Conservation (phyloP, 306 rosid species). For the Ziziphus jujuba region DNA sequence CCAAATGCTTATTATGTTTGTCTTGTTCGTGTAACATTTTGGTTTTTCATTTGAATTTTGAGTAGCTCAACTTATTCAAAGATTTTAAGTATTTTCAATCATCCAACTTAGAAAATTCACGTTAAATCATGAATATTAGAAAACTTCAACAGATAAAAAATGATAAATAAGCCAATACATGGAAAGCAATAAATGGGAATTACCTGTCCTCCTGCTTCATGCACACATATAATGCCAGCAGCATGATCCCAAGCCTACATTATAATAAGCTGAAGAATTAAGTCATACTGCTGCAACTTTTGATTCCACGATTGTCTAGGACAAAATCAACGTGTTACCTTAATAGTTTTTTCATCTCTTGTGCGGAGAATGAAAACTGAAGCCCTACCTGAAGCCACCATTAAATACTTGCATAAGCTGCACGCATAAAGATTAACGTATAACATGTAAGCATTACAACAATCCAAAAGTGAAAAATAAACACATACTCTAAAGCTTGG, state of each 20-base stretch:
- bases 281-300: background rate
- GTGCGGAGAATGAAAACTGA: slow-evolving; percentile 35
- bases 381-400: slow-evolving; percentile 57
- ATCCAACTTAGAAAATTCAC: background rate
- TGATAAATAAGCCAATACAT: background rate
- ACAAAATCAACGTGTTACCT: slow-evolving; percentile 28
- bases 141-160: background rate
- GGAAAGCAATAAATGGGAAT: background rate
- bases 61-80: background rate
- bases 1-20: background rate
- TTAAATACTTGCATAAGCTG: slow-evolving; percentile 61
- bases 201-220: slow-evolving; percentile 48
- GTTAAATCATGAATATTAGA: background rate
- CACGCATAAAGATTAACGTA: slow-evolving; percentile 12
- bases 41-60: background rate
- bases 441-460: background rate
- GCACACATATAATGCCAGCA: slow-evolving; percentile 58
- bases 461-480: background rate
- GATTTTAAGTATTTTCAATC: background rate
- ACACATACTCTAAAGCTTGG: too few relatives aligned
- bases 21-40: background rate
- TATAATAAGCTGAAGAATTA: background rate
- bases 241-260: slow-evolving; percentile 63
- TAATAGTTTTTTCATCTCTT: slow-evolving; percentile 34
- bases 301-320: background rate